Base-by-base conservation (phyloP, 2,329 filamentous ascomycete species). In the Thielaviopsis punctulata region DNA sequence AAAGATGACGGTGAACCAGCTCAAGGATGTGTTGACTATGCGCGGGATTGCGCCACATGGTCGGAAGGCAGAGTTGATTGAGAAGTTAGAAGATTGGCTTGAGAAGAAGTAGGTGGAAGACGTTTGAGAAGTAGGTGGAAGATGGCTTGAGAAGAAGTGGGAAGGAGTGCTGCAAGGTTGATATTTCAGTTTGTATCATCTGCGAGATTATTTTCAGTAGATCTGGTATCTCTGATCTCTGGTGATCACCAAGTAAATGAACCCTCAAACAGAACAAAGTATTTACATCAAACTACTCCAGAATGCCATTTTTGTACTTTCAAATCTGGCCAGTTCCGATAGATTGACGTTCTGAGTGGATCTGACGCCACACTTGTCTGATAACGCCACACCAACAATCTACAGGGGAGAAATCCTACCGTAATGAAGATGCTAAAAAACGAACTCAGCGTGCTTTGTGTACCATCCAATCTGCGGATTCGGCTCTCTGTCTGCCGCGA, bases 81-180 rank as follows among this genome's bases (percentile, higher is more conserved):
- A 79, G 56, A 69, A 71, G 55, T 61, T 80, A 33, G 75, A 77
- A 61, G 64, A 74, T 54, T 79, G 75, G 75, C 63, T 73, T 10
- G 76, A 78, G 52, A 66, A 69, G 45, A 73, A 72, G 23, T 45
- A 30, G 23, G 8, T 27, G 24, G 18, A 23, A 19, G 13, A 27
- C n/a, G 25, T 12, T 15, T 24, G n/a, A 10, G 45, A 36, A 12
- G 4, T 5, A 4, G 30, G n/a, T 36, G 25, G 6, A 10, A 27
- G n/a, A n/a, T n/a, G n/a, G n/a, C n/a, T n/a, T n/a, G n/a, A n/a
- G n/a, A n/a, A n/a, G n/a, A n/a, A n/a, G n/a, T n/a, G n/a, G n/a
- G n/a, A n/a, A n/a, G n/a, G n/a, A n/a, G n/a, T n/a, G n/a, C n/a
- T n/a, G n/a, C n/a, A n/a, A n/a, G n/a, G n/a, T n/a, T n/a, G n/a